Evolutionary conservation across 441 rosid species (phyloP).

Genomic region (Manihot esculenta): DNA sequence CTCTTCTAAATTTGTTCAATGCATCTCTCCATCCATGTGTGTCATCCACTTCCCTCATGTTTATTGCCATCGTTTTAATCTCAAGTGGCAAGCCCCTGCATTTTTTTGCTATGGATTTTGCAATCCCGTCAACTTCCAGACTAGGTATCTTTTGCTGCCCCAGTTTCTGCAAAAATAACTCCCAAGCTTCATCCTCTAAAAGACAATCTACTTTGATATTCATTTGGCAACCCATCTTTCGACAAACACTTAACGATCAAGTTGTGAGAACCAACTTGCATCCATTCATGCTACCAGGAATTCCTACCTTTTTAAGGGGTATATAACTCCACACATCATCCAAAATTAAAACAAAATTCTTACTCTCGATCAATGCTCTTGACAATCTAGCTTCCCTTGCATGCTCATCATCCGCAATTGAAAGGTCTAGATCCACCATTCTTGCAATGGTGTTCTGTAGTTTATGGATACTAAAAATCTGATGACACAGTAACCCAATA

Average conservation of each 20-base stretch:
- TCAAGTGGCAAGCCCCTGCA: conserved; percentile 14
- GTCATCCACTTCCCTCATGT: conserved; percentile 6
- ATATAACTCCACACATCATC: conserved; percentile 13
- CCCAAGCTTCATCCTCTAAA: neutral
- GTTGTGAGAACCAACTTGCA: neutral
- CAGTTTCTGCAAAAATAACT: neutral
- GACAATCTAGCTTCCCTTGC: neutral
- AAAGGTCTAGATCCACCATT: neutral
- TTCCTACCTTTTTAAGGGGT: neutral
- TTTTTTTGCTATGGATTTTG: neutral
- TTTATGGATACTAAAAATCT: neutral
- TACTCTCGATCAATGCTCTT: neutral
- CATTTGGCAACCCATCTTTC: neutral
- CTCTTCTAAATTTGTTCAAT: neutral
- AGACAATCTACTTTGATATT: neutral
- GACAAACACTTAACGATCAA: neutral
- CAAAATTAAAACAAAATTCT: neutral
- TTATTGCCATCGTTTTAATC: neutral
- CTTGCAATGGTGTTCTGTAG: neutral
- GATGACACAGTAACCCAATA: conserved; percentile 5
- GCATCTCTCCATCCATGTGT: neutral
- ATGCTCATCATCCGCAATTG: neutral
- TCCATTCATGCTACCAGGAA: neutral
- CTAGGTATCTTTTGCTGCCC: neutral
- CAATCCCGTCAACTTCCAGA: neutral